These are phyloP conservation scores for Solanum hybrid DNA, from an alignment of 305 asterid species.

Conservation along the genomic window DNA sequence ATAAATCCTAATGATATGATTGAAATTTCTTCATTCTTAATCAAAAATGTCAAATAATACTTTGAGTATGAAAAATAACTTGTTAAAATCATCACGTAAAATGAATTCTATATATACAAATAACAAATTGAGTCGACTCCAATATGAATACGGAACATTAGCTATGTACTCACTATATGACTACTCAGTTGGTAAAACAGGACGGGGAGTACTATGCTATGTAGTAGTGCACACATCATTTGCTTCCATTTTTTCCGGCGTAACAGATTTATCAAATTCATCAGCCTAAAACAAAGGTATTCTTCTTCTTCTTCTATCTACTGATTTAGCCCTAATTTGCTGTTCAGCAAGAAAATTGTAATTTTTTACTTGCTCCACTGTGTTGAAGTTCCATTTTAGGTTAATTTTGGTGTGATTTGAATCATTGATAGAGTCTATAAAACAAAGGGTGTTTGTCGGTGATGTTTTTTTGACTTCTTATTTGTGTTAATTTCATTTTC, in stretches of 20 bases:
- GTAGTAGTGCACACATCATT: background rate
- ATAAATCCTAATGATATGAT: fast-evolving
- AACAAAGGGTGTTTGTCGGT: background rate
- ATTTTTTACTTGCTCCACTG: background rate
- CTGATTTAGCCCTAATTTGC: background rate
- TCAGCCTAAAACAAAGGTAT: background rate
- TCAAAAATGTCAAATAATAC: fast-evolving
- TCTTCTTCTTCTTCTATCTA: background rate
- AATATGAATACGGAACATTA: no score
- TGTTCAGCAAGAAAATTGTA: background rate
- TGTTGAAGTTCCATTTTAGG: background rate
- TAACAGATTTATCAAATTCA: background rate
- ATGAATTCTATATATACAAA: no score
- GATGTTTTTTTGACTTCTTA: background rate
- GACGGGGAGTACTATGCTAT: background rate
- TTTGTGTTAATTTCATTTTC: background rate
- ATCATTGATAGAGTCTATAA: background rate
- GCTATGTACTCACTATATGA: background rate
- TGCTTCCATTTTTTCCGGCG: background rate
- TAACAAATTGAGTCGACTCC: no score
- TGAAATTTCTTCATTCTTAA: no score
- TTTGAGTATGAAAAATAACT: no score
- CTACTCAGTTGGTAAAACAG: background rate
- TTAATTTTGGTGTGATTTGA: background rate
- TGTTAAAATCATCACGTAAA: no score